These are phyloP conservation scores for Hypomontagnella submonticulosa DNA, from an alignment of 495 filamentous ascomycete species.

Conservation along the genomic window DNA sequence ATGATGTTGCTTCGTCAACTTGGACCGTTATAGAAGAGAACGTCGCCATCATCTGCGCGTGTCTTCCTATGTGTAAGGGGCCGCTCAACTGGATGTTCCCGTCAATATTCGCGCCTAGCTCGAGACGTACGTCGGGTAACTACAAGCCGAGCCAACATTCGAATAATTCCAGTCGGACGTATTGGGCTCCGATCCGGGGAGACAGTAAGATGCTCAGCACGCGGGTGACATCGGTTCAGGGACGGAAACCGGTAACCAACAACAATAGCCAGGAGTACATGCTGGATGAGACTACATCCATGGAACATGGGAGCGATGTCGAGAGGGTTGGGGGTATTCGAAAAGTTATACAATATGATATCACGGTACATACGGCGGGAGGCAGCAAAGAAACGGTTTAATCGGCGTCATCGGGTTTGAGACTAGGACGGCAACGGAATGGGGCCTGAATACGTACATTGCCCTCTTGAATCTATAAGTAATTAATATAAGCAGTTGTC, in stretches of 20 bases:
- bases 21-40: conserved; percentile 62
- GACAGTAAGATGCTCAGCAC: conserved; percentile 38
- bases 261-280: conserved; percentile 39
- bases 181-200: conserved; percentile 32
- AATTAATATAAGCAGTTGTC: too few species aligned
- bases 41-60: conserved; percentile 61
- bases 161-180: conserved; percentile 25
- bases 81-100: conserved; percentile 40
- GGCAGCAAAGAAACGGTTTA: conserved; percentile 22
- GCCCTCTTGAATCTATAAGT: neutral
- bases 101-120: conserved; percentile 25
- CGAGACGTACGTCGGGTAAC: conserved; percentile 17
- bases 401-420: neutral
- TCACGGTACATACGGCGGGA: conserved; percentile 33
- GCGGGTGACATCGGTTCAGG: conserved; percentile 37
- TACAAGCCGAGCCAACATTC: conserved; percentile 27
- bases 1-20: conserved; percentile 53
- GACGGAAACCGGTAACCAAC: conserved; percentile 1
- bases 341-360: conserved; percentile 42
- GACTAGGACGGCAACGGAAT: neutral
- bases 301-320: conserved; percentile 21
- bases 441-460: neutral
- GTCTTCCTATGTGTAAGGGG: conserved; percentile 52
- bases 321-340: conserved; percentile 37
- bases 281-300: conserved; percentile 20